Conservation (phyloP, 2,329 filamentous ascomycete genomes). For the Xylariaceae sp. region DNA sequence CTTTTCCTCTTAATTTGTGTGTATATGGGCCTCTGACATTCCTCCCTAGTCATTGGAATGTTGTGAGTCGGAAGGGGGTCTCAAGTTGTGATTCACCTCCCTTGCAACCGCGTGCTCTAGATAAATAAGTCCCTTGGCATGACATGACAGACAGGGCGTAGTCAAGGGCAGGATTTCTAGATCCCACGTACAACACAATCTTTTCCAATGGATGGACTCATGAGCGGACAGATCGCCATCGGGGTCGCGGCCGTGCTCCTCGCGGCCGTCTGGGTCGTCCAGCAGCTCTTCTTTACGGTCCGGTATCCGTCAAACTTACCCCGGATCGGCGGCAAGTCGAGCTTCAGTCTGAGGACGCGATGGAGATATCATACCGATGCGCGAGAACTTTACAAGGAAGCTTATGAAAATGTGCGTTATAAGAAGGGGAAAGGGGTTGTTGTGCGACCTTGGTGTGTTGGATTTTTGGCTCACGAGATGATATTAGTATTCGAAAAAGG, state of each 20-base stretch:
- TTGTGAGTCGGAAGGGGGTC: too few species aligned
- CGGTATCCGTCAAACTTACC: conserved; percentile 21
- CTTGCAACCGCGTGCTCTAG: too few species aligned
- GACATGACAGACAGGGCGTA: too few species aligned
- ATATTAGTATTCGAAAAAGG: conserved; percentile 38
- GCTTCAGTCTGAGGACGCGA: conserved; percentile 16
- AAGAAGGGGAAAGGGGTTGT: background rate
- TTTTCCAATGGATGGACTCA: background rate
- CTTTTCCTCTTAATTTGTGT: too few species aligned
- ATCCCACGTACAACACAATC: background rate
- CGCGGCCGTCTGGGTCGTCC: conserved; percentile 6
- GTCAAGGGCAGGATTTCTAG: background rate
- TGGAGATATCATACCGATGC: conserved; percentile 21
- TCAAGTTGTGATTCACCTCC: too few species aligned
- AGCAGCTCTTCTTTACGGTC: conserved; percentile 19
- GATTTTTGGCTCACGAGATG: background rate
- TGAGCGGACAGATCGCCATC: background rate
- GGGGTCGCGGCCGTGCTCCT: conserved; percentile 4
- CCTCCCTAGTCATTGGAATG: too few species aligned
- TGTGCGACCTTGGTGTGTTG: background rate
- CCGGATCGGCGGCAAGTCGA: conserved; percentile 14
- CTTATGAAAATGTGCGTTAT: conserved; percentile 23
- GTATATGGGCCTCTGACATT: too few species aligned
- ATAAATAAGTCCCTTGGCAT: too few species aligned
- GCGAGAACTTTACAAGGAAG: conserved; percentile 19